Evolutionary conservation across 208 protist species (phyloP), one percentile per base, ranked within the genome.

Genomic region (Leishmania braziliensis): DNA sequence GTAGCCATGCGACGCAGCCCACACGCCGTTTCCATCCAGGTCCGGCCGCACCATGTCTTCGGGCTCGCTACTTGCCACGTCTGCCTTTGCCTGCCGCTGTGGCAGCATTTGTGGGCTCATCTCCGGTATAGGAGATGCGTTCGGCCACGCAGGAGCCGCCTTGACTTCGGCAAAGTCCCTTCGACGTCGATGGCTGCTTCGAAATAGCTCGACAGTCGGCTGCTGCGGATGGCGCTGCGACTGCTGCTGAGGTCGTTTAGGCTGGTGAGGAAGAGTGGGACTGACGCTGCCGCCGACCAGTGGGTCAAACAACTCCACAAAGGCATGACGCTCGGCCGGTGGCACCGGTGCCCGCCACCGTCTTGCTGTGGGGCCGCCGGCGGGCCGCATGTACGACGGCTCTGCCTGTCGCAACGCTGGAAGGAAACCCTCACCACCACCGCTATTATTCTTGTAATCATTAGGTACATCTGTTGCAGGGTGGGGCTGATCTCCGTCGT

Each of bases 221-320:
- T 20, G 36, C 65, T 71, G 29, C 6, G 3, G 36, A 6, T 1
- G 12, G 65, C 39, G 29, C 18, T 71, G 12, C 4, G 18, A 4
- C 6, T 39, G 36, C 33, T 39, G 29, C 1, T 9, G 26, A 33
- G 63, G 36, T 20, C 0, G 63, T 33, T 69, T 26, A 43, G 12
- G n/a, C 33, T 33, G 66, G 9, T 23, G 66, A 29, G 14, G 65
- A 12, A 46, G 18, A 14, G 10, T 62, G 29, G n/a, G 5, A n/a
- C 63, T 60, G 33, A 26, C 10, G 29, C 10, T 1, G 29, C 2
- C 43, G 23, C 39, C 60, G 20, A 73, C 48, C n/a, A 82, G n/a
- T 43, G 79, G 79, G n/a, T 14, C 29, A 26, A 82, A 46, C 43
- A n/a, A 48, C 56, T 71, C 69, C 3, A 58, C 36, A 39, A 48